Evolutionary conservation across 2,329 filamentous ascomycete species (phyloP).

Genomic region (Fusarium compactum): DNA sequence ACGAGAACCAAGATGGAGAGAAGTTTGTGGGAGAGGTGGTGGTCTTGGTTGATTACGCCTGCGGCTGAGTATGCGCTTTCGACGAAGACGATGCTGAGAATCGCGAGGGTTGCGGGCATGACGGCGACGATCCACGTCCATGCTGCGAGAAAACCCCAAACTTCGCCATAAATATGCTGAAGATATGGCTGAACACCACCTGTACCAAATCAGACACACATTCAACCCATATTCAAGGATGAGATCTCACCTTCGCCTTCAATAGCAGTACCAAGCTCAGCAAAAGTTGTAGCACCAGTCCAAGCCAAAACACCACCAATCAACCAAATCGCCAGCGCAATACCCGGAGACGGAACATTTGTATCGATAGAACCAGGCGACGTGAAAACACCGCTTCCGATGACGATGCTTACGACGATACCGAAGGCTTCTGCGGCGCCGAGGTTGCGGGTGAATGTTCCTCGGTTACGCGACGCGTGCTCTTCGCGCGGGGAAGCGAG

Average conservation of each 20-base stretch:
- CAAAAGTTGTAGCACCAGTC: slow-evolving; percentile 72
- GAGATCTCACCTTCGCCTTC: slow-evolving; percentile 65
- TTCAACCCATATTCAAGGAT: too few species aligned
- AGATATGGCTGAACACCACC: slow-evolving; percentile 74
- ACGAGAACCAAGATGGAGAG: slow-evolving; percentile 62
- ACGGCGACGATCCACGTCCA: slow-evolving; percentile 75
- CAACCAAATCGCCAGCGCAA: slow-evolving; percentile 70
- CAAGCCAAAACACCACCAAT: slow-evolving; percentile 72
- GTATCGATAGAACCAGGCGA: slow-evolving; percentile 72
- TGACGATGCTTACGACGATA: slow-evolving; percentile 72
- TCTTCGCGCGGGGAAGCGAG: slow-evolving; percentile 19
- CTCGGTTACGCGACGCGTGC: slow-evolving; percentile 20
- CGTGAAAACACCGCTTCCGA: slow-evolving; percentile 74
- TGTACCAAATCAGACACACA: slow-evolving; percentile 26
- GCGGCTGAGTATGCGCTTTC: slow-evolving; percentile 68
- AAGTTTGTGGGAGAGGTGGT: slow-evolving; percentile 61
- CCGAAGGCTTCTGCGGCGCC: slow-evolving; percentile 65
- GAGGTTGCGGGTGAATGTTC: slow-evolving; percentile 58
- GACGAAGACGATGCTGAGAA: slow-evolving; percentile 73
- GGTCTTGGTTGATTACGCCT: slow-evolving; percentile 60
- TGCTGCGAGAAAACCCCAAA: slow-evolving; percentile 71
- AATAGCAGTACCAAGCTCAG: slow-evolving; percentile 72
- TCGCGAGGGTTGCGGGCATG: slow-evolving; percentile 73
- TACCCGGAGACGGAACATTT: slow-evolving; percentile 71
- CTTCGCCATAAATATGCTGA: slow-evolving; percentile 70